These are phyloP conservation scores for Xenosphaeropsis pyriputrescens DNA, from an alignment of 2,329 filamentous ascomycete genomes.

Conservation along the genomic window DNA sequence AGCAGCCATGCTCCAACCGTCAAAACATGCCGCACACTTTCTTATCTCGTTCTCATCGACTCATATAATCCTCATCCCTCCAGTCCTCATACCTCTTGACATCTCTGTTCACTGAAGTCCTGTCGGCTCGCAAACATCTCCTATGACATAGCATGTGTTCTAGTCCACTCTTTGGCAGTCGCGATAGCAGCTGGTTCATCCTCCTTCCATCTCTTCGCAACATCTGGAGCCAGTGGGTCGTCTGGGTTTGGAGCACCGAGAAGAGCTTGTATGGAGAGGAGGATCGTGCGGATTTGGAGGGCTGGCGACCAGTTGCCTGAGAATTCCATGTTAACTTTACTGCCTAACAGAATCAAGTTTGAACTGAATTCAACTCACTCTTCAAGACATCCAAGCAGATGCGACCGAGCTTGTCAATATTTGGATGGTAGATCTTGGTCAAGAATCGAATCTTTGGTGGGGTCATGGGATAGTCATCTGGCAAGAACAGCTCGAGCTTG, in stretches of 20 bases:
- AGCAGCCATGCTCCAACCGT: no score
- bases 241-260: conserved; percentile 95
- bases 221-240: conserved; percentile 94
- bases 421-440: conserved; percentile 98
- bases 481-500: conserved; percentile 92
- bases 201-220: conserved; percentile 96
- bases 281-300: conserved; percentile 91
- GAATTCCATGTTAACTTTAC: conserved; percentile 20
- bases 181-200: conserved; percentile 85
- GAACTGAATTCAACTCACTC: conserved; percentile 39
- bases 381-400: conserved; percentile 97
- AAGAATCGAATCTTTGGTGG: conserved; percentile 97
- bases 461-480: conserved; percentile 98
- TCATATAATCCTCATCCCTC: no score
- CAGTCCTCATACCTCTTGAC: no score
- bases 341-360: no score
- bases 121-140: no score
- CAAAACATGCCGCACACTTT: no score
- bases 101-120: no score
- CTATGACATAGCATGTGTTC: conserved; percentile 17
- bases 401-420: conserved; percentile 92
- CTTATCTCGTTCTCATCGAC: no score
- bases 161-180: conserved; percentile 86
- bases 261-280: conserved; percentile 95
- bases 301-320: conserved; percentile 93